Conservation (phyloP, 2,329 filamentous ascomycete species). For the Nemania sp. region DNA sequence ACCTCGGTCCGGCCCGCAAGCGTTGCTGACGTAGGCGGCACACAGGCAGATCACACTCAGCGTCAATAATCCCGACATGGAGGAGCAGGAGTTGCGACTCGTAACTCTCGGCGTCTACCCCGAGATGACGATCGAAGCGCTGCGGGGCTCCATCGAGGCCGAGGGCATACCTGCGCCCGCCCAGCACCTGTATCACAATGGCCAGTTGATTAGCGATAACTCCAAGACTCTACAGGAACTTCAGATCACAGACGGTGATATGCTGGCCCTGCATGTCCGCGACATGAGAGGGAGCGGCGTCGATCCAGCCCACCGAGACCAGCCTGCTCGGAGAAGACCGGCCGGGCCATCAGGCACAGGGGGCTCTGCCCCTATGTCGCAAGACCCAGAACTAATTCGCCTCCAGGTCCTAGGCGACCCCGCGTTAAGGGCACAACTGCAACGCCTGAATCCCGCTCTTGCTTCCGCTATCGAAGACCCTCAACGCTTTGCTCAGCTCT, state of each 20-base stretch:
- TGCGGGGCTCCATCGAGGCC: constrained; percentile 86
- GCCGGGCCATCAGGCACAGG: constrained; percentile 3
- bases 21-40: constrained; percentile 13
- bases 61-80: constrained; percentile 67
- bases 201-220: constrained; percentile 75
- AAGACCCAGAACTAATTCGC: constrained; percentile 80
- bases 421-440: constrained; percentile 69
- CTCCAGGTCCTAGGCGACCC: constrained; percentile 82
- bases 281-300: constrained; percentile 56
- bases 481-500: constrained; percentile 73
- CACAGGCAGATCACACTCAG: constrained; percentile 74
- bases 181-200: constrained; percentile 91
- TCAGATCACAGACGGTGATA: constrained; percentile 83
- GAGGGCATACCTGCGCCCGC: constrained; percentile 73
- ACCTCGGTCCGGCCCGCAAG: not conserved
- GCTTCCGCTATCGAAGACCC: constrained; percentile 76
- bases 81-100: constrained; percentile 61
- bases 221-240: constrained; percentile 80
- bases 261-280: constrained; percentile 84
- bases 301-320: constrained; percentile 41
- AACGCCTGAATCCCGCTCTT: constrained; percentile 74
- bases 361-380: constrained; percentile 40
- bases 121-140: constrained; percentile 75
- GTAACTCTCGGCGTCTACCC: constrained; percentile 70
- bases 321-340: constrained; percentile 38